Evolutionary conservation across 75 land plant genomes (phyloP).

Genomic region (Pinus taeda): DNA sequence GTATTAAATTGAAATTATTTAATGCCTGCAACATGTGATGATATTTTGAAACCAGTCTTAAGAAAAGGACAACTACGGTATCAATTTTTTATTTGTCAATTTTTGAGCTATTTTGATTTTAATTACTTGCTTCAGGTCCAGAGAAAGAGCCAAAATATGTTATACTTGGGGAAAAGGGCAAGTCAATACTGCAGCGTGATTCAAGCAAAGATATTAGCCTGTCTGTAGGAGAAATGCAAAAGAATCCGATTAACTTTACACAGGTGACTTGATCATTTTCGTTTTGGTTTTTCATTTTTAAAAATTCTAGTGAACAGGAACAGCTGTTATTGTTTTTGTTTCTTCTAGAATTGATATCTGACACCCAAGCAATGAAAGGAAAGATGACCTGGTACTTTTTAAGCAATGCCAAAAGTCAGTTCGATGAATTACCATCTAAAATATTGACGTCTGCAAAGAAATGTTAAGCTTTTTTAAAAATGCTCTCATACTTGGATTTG

Average conservation of each 20-base stretch:
- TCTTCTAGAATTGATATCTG: too few relatives aligned
- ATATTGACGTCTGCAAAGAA: too few relatives aligned
- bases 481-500: too few relatives aligned
- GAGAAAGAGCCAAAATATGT: constrained; percentile 75
- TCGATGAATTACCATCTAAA: too few relatives aligned
- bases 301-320: not conserved
- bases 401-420: too few relatives aligned
- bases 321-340: not conserved
- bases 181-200: constrained; percentile 81
- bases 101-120: constrained; percentile 8
- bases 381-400: too few relatives aligned
- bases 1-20: too few relatives aligned
- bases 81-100: not conserved
- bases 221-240: constrained; percentile 75
- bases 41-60: too few relatives aligned
- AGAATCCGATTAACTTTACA: constrained; percentile 85
- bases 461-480: too few relatives aligned
- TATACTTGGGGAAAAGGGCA: constrained; percentile 92
- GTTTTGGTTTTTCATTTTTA: not conserved
- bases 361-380: too few relatives aligned
- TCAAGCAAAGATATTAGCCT: constrained; percentile 67
- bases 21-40: too few relatives aligned
- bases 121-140: constrained; percentile 36
- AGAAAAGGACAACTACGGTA: too few relatives aligned
- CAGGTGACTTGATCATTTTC: constrained; percentile 39